phyloP scores from a whole-genome alignment of 208 protist species.

The Leishmania turanica region DNA sequence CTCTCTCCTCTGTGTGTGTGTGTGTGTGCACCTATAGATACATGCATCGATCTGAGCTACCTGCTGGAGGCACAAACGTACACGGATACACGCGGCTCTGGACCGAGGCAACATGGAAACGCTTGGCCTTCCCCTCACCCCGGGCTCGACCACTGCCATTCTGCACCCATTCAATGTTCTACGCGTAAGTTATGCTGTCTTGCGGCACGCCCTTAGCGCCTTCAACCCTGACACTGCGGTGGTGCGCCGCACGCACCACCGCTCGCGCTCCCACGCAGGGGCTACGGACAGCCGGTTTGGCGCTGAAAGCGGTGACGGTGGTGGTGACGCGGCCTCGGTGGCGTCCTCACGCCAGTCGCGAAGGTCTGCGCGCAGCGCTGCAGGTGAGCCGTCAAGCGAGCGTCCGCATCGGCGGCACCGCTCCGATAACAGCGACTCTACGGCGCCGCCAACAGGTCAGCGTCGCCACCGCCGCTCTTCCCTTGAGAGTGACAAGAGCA shows the following conservation, averaged over 20 bases:
- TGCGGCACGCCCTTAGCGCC: constrained; percentile 44
- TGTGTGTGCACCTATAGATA: constrained; percentile 11
- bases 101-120: constrained; percentile 2
- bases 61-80: not conserved
- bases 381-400: not conserved
- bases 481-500: constrained; percentile 13
- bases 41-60: constrained; percentile 4
- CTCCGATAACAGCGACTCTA: constrained; percentile 10
- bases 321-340: constrained; percentile 22
- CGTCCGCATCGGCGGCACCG: constrained; percentile 14
- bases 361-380: constrained; percentile 10
- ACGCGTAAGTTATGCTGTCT: constrained; percentile 33
- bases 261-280: constrained; percentile 9
- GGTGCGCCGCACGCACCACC: constrained; percentile 39
- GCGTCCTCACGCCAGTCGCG: constrained; percentile 27
- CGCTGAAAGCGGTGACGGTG: not conserved
- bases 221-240: constrained; percentile 70
- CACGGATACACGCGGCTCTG: not conserved
- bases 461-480: constrained; percentile 14
- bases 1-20: not conserved
- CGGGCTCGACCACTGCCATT: constrained; percentile 34
- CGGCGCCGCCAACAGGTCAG: not conserved
- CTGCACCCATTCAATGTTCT: constrained; percentile 68
- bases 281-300: constrained; percentile 1
- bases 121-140: constrained; percentile 24